phyloP scores from a whole-genome alignment of 805 yeast genomes.

The Saccharomycopsis sp. region DNA sequence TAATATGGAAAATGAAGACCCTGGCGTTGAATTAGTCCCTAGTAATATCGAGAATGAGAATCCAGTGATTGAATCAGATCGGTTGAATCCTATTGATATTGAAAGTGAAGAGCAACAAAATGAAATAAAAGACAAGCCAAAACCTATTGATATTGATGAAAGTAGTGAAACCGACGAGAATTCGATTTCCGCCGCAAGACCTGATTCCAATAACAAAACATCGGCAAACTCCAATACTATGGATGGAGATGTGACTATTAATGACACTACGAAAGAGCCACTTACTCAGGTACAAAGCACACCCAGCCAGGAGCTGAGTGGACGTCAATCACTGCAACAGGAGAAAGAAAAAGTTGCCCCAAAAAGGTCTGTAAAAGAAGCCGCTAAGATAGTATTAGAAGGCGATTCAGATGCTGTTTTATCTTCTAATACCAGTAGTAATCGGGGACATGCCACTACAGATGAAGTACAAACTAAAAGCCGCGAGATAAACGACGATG shows the following conservation, averaged over 20 bases:
- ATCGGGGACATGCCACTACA: not conserved
- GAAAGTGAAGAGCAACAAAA: not conserved
- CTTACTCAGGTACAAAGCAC: slow-evolving; percentile 1
- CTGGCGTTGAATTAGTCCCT: too few species aligned
- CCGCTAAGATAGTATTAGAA: not conserved
- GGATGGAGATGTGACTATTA: not conserved
- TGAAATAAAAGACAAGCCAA: not conserved
- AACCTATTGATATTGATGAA: not conserved
- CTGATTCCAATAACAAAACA: too few species aligned
- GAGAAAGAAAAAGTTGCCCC: not conserved
- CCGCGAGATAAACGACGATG: not conserved
- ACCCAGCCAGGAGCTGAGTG: not conserved
- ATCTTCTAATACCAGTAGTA: not conserved
- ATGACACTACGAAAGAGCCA: not conserved
- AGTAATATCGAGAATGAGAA: too few species aligned
- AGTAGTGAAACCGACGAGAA: not conserved
- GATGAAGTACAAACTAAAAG: not conserved
- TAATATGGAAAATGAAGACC: too few species aligned
- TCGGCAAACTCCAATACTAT: not conserved
- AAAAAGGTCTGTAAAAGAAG: not conserved
- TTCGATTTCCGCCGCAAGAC: too few species aligned
- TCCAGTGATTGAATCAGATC: too few species aligned
- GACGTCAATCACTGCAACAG: not conserved
- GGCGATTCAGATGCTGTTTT: not conserved
- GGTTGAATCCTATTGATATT: not conserved